phyloP scores from a whole-genome alignment of 371 early-diverging fungal genomes.

The Nematocida sp. region DNA sequence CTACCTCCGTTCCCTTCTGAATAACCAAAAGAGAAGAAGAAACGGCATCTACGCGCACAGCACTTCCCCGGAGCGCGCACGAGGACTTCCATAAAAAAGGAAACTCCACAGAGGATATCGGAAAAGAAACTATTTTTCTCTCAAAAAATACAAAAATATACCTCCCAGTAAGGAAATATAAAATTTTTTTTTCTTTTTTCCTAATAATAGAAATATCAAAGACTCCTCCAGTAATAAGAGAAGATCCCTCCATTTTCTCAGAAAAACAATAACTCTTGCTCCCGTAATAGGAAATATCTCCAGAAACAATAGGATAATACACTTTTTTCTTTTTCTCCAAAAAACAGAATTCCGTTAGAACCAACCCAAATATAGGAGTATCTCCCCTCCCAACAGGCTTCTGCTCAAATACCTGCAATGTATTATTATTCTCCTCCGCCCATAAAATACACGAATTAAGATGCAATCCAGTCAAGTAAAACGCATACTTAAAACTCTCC shows the following conservation, averaged over 20 bases:
- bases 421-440: neutral
- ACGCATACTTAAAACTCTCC: constrained; percentile 30
- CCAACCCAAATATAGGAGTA: constrained; percentile 38
- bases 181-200: neutral
- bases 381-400: neutral
- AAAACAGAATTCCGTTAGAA: constrained; percentile 19
- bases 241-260: neutral
- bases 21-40: constrained; percentile 7
- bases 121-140: neutral
- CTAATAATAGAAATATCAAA: neutral
- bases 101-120: neutral
- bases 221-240: constrained; percentile 2
- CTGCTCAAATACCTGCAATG: neutral
- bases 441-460: neutral
- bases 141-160: neutral
- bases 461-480: neutral
- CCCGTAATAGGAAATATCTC: neutral
- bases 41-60: constrained; percentile 19
- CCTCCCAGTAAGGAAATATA: neutral
- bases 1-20: neutral
- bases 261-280: neutral
- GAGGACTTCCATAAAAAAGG: neutral
- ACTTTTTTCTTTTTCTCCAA: neutral
- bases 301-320: neutral
- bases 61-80: neutral